Percentiles rank a stretch among this genome's conserved stretches.
Evolutionary conservation across 345 rosid species (phyloP).

Genomic region (Lepidium africanum): DNA sequence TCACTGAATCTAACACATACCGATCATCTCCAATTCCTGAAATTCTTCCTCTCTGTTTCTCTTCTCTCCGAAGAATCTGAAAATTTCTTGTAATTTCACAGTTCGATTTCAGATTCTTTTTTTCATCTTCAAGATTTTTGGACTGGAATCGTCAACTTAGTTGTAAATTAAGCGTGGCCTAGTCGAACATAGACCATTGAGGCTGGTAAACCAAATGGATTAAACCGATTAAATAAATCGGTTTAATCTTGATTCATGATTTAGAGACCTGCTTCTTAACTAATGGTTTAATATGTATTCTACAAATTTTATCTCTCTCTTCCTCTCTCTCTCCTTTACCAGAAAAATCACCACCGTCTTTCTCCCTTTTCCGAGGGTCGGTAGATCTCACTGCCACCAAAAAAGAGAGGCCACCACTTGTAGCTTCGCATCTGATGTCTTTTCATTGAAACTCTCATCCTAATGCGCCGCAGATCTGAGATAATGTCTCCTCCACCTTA

Average conservation of each 20-base stretch:
- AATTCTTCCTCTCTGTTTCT: not conserved
- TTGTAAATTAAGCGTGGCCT: not conserved
- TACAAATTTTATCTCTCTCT: no score
- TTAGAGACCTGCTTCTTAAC: not conserved
- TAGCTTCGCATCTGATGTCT: no score
- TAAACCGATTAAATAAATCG: not conserved
- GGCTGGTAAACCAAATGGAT: not conserved
- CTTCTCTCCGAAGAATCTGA: not conserved
- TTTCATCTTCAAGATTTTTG: not conserved
- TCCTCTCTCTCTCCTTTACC: no score
- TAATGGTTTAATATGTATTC: not conserved
- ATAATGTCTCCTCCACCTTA: no score
- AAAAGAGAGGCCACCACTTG: no score
- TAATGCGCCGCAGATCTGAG: no score
- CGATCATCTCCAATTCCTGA: not conserved
- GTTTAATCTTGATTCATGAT: not conserved
- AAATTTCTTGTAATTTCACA: not conserved
- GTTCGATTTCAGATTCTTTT: not conserved
- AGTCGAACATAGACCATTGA: not conserved
- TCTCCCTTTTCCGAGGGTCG: no score
- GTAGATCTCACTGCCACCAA: no score
- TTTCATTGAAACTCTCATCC: no score
- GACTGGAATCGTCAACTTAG: constrained; percentile 14
- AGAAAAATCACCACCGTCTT: no score
- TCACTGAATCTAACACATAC: not conserved